These are phyloP conservation scores for Carnegiea gigantea DNA, from an alignment of 179 eudicot genomes.

Conservation along the genomic window DNA sequence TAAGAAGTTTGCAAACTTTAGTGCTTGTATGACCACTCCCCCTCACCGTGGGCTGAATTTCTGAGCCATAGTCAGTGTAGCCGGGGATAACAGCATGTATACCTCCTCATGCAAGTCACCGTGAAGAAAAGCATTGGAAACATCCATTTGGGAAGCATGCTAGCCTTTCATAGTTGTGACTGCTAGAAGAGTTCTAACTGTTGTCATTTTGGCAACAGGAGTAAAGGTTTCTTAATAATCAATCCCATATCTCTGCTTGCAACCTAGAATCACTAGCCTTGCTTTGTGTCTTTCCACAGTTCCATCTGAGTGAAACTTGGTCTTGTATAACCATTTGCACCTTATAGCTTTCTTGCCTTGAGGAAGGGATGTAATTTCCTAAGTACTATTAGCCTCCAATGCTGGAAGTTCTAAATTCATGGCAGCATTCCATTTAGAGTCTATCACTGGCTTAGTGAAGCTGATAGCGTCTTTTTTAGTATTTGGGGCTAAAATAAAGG, in stretches of 20 bases:
- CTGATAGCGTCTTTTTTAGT: not conserved
- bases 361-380: not conserved
- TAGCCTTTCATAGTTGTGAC: not conserved
- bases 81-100: not conserved
- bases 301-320: not conserved
- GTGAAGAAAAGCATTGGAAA: not conserved
- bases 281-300: not conserved
- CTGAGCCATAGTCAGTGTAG: not conserved
- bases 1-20: not conserved
- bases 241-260: not conserved
- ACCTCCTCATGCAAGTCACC: not conserved
- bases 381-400: not conserved
- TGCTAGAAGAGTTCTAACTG: not conserved
- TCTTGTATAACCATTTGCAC: not conserved
- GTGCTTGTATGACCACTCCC: not conserved
- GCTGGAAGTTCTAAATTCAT: not conserved
- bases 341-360: not conserved
- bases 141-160: not conserved
- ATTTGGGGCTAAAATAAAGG: not conserved
- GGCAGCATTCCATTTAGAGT: not conserved
- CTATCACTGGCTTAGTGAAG: not conserved
- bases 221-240: conserved; percentile 2
- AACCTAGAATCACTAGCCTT: not conserved
- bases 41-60: too few species aligned
- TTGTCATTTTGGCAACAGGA: not conserved